Evolutionary conservation across 768 basidiomycete genomes (phyloP).

Genomic region (Coprinellus aureogranulatus): DNA sequence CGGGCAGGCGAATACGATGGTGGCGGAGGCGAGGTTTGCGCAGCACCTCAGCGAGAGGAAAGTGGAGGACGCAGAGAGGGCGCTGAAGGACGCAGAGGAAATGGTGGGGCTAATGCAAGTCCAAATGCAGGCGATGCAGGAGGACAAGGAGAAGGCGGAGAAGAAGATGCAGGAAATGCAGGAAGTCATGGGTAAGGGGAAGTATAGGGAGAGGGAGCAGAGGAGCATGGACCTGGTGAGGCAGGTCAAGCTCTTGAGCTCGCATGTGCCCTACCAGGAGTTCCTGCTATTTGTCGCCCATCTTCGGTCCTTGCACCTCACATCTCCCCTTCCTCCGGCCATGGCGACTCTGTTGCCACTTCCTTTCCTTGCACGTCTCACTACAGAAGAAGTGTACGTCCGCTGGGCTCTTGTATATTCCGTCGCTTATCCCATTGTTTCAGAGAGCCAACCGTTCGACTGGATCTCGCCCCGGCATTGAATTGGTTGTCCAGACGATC

Average conservation of each 20-base stretch:
- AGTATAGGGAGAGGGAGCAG: constrained; percentile 52
- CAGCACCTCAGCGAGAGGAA: constrained; percentile 65
- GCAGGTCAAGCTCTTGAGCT: constrained; percentile 53
- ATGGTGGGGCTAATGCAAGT: constrained; percentile 80
- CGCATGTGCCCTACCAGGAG: constrained; percentile 77
- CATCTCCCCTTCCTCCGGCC: constrained; percentile 58
- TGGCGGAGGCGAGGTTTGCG: constrained; percentile 85
- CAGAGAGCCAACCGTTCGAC: constrained; percentile 88
- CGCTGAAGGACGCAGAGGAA: constrained; percentile 81
- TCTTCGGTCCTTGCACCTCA: constrained; percentile 65
- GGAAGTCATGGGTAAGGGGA: constrained; percentile 62
- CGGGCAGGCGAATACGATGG: constrained; percentile 94
- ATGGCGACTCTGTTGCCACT: constrained; percentile 74
- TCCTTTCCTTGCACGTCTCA: constrained; percentile 74
- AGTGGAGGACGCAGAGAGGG: constrained; percentile 71
- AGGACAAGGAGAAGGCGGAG: constrained; percentile 65
- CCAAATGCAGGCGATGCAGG: constrained; percentile 74
- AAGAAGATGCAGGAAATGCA: constrained; percentile 48
- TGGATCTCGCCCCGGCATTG: constrained; percentile 91
- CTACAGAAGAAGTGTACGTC: constrained; percentile 83
- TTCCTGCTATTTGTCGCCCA: constrained; percentile 77
- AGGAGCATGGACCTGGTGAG: constrained; percentile 21
- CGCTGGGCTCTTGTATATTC: constrained; percentile 10
- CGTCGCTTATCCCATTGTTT: constrained; percentile 4
- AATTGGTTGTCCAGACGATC: constrained; percentile 91